These are phyloP conservation scores for Stemphylium vesicarium DNA, from an alignment of 2,329 filamentous ascomycete species.

Conservation along the genomic window DNA sequence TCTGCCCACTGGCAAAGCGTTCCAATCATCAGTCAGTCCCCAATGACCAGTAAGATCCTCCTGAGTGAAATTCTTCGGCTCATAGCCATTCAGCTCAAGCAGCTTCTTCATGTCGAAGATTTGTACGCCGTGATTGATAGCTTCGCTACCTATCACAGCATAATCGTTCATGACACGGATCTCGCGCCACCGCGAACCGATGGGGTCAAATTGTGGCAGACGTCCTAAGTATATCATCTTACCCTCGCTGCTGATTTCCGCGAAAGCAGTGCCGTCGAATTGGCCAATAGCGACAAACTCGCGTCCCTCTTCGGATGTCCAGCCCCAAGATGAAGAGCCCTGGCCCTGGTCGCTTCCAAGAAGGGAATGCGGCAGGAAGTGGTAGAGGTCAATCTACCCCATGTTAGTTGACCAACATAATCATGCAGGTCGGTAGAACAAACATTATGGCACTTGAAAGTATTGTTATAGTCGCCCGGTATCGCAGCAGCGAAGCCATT, in stretches of 20 bases:
- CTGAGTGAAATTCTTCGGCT: constrained; percentile 34
- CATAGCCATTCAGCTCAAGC: constrained; percentile 30
- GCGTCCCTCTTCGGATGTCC: constrained; percentile 57
- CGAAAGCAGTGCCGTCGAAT: constrained; percentile 42
- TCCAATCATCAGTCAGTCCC: constrained; percentile 9
- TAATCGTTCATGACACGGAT: constrained; percentile 52
- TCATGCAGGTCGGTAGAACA: not conserved
- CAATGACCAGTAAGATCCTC: constrained; percentile 35
- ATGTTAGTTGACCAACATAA: constrained; percentile 9
- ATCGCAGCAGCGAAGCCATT: constrained; percentile 43
- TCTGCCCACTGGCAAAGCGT: constrained; percentile 36
- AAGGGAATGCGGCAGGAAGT: constrained; percentile 60
- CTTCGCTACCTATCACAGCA: constrained; percentile 46
- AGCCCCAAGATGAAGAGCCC: constrained; percentile 58
- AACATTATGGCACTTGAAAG: constrained; percentile 47
- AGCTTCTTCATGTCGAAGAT: constrained; percentile 65
- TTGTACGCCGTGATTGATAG: constrained; percentile 60
- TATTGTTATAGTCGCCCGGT: constrained; percentile 43
- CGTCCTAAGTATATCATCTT: constrained; percentile 59
- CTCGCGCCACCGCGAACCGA: constrained; percentile 58
- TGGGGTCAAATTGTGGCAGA: constrained; percentile 54
- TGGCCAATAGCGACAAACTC: constrained; percentile 62
- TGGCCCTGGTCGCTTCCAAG: constrained; percentile 54
- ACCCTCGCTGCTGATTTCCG: constrained; percentile 53
- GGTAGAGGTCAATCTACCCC: constrained; percentile 58